Percentiles rank a stretch among this genome's conserved stretches.
Conservation (phyloP, 73 alveolate genomes). For the Tetrahymena malaccensis region DNA sequence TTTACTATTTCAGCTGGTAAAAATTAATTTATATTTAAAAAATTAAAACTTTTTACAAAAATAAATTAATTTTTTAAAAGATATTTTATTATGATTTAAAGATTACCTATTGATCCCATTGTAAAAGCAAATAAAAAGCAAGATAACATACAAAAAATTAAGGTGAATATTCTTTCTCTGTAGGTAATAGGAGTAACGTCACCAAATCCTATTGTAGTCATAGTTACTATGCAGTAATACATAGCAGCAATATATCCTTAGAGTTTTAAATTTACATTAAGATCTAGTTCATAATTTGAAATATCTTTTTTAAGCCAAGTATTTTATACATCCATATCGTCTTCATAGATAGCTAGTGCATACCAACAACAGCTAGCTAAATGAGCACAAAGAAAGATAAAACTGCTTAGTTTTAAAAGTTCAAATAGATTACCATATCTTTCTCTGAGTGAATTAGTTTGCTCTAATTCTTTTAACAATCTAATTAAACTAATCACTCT, state of each 20-base stretch:
- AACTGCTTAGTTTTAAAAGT: not conserved
- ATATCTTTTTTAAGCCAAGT: not conserved
- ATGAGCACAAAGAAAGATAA: not conserved
- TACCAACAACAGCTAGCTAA: not conserved
- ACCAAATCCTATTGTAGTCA: slow-evolving; percentile 71
- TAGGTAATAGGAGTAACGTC: slow-evolving; percentile 44
- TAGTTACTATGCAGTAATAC: slow-evolving; percentile 57
- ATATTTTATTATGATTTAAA: no score
- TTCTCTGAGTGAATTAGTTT: not conserved
- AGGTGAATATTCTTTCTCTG: slow-evolving; percentile 40
- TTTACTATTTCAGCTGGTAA: not conserved
- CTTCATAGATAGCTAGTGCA: not conserved
- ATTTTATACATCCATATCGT: not conserved
- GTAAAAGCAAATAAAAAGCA: slow-evolving; percentile 17
- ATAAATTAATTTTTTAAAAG: no score
- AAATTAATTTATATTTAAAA: no score
- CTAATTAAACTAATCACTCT: not conserved
- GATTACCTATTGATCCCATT: slow-evolving; percentile 6
- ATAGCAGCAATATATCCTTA: slow-evolving; percentile 43
- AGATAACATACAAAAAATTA: slow-evolving; percentile 34
- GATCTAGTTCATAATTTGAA: not conserved
- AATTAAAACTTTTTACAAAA: no score
- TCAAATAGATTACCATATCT: not conserved
- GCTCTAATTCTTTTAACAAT: not conserved
- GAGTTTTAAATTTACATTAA: not conserved